Base-by-base conservation (phyloP, 2,329 filamentous ascomycete species). In the Trichophyton mentagrophytes region DNA sequence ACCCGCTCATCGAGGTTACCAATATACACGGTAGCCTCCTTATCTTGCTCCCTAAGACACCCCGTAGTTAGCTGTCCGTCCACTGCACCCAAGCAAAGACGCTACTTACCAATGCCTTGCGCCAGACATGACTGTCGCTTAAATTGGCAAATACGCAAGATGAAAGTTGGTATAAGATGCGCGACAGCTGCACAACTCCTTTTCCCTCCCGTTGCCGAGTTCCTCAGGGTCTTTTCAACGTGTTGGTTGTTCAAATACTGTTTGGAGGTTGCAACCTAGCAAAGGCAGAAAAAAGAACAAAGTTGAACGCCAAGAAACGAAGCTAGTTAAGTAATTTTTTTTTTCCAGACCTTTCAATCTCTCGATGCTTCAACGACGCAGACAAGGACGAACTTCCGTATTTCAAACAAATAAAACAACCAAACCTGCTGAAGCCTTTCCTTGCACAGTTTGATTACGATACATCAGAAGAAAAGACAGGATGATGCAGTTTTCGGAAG, bases 1-100 rank as follows among this genome's bases (percentile, higher is more conserved):
- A 93, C 89, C 73, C 93, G 90, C 79, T 99, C 93, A 78, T 99
- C 93, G 70, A 99, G 90, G 74, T 97, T 97, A 72, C 93, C 93
- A 67, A 97, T 89, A 75, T 99, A 99, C 73, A 97, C 89, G 47
- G 93, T 97, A 67, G 90, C 90, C 77, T 97, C 92, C 76, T 96
- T 96, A 76, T 97, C 92, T 79, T 97, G 92, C 73, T 96, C 90
- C 89, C 88, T 91, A 66, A 17, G n/a, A 38, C 60, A 58, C 66
- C 38, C 9, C 25, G 25, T 27, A 64, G 55, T 68, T 64, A 70
- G 68, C 65, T 42, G 63, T 13, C 51, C 25, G 44, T 13, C 25
- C 2, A 71, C 11, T 65, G 55, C 47, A 22, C 44, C 25, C 53
- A 61, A 64, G 27, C 64, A 61, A 36, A 44, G 49, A n/a, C 46